Base-by-base conservation (phyloP, 768 basidiomycete species). In the Tricholoma matsutake region DNA sequence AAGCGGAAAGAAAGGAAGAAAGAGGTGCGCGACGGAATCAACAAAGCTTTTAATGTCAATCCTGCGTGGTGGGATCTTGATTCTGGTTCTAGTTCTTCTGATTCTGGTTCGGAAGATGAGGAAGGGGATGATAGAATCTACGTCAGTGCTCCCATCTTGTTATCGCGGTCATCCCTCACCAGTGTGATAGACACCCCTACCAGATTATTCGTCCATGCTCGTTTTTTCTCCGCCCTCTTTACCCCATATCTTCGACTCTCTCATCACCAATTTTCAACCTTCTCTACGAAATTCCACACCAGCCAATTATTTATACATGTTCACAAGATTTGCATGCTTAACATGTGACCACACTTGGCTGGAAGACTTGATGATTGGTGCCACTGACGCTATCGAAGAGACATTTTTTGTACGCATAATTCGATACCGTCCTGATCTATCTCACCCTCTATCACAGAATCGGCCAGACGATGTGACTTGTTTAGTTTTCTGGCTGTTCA, bases 401-500 rank as follows among this genome's bases (percentile, higher is more conserved):
- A 86, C 86, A 9, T 89, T 97, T 62, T 96, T 96, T 70, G 97
- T 96, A 71, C 78, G 95, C 79, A 22, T 57, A 6, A 16, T 18
- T 41, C 16, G 53, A 10, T 57, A 20, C 43, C 62, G 34, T 55
- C 54, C 56, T 14, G 55, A 28, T 14, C 22, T 60, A 57, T 66
- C 20, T 56, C 57, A 59, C 59, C 68, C 20, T 56, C 34, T 54
- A 25, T 45, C 53, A 53, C 68, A 98, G 96, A 86, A 77, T 67
- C 86, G 85, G 63, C 82, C 91, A 20, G 94, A 97, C 65, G 92
- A 98, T 70, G 74, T 97, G 31, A 86, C 92, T 4, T 87, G 86
- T 69, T 81, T 96, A 25, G 83, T 95, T 34, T 98, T 98, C 73
- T 99, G 97, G 96, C 76, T 96, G 51, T 92, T 94, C 75, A 99